Evolutionary conservation across 2,329 filamentous ascomycete species (phyloP), one percentile per base, ranked within the genome.

Genomic region (Colletotrichum lentis): DNA sequence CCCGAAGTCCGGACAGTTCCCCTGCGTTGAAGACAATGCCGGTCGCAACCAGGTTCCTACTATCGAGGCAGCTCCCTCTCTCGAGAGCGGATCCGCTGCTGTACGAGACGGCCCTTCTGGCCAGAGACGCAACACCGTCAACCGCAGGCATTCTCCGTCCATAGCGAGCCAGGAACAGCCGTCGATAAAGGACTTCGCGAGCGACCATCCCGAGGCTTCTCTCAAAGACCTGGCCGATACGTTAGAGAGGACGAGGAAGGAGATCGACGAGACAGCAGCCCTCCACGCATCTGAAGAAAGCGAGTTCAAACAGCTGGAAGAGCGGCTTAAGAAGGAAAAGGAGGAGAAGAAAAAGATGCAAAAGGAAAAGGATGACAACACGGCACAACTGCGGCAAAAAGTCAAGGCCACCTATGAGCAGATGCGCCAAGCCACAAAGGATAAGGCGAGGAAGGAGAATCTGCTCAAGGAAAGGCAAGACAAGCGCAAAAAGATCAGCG

Each of bases 321-420:
- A 88, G 46, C 88, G 92, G 52, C 77, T 97, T 39, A 88, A 90
- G 62, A 89, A 89, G 67, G 93, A 97, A 73, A 91, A 93, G 68
- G 92, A 96, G 72, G 86, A 90, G 58, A 89, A 97, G 76, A 90
- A 87, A 73, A 90, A 90, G 70, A 85, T 90, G 22, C 84, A 96
- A 62, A 96, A 92, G 76, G 93, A 97, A 75, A 97, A 96, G 77
- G 95, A 98, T 71, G 93, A 96, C 74, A 91, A 90, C 58, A 97
- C 93, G 56, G 90, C 92, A 52, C 93, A 94, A 75, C 80, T 97
- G 62, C 93, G 91, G 74, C 91, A 91, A 70, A 90, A 95, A 75
- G 90, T 96, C 61, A 90, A 92, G 60, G 88, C 87, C 53, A 88
- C 94, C 6, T 93, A 96, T 77, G 89, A 93, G 61, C 85, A 92